Evolutionary conservation across 2,329 filamentous ascomycete genomes (phyloP), one percentile per base, ranked within the genome.

Genomic region (Fusarium sp.): DNA sequence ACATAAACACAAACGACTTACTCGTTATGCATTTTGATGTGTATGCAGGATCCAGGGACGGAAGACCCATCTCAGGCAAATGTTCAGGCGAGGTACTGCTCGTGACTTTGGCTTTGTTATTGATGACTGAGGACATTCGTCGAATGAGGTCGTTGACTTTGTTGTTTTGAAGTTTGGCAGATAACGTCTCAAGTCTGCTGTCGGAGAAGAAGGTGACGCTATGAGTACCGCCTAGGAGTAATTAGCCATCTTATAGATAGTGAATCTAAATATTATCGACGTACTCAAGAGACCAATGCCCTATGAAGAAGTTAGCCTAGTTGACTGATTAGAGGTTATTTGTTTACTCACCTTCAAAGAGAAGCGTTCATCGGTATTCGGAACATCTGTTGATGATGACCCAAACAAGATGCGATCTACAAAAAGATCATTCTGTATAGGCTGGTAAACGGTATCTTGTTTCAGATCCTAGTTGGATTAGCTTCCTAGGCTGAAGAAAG

Each of bases 151-250:
- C 59, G 9, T 76, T 53, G 15, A 76, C 60, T 20, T 74, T 75
- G 38, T 60, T 73, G 2, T 76, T 76, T 3, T 68, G 62, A 17
- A 76, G 71, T 35, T 70, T 74, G 5, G 66, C 60, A 1, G 74
- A 68, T 3, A 76, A 59, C 1, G 52, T 73, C 25, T 73, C 69
- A 4, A 76, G 62, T n/a, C 74, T 65, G 8, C 50, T 69, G 25
- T 76, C 74, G 1, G 69, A 73, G 14, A 76, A 75, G 29, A 76
- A 76, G 2, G 73, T 76, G 36, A 76, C 52, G 9, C 65, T 74
- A 5, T 71, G 74, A 6, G 66, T 73, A 4, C 73, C 73, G 22
- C 63, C 74, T 75, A 17, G 25, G 5, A 25, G 25, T 25, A 25
- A 25, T 25, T 5, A 25, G 25, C 25, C 25, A 25, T 25, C 25